Base-by-base conservation (phyloP, 495 filamentous ascomycete species). In the Xeromyces bisporus region DNA sequence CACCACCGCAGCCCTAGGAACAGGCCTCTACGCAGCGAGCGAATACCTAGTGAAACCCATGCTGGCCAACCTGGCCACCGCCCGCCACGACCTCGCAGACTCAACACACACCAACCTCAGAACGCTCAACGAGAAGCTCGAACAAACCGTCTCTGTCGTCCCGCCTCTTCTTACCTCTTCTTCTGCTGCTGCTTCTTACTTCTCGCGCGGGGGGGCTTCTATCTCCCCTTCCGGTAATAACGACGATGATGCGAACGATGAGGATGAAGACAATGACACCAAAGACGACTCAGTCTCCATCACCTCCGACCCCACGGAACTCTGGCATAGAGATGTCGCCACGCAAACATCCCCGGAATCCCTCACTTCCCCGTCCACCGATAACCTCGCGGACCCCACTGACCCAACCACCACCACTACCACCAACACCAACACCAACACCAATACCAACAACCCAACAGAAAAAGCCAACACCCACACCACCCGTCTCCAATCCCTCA, bases 281-380 rank as follows among this genome's bases (percentile, higher is more conserved):
- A n/a, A n/a, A n/a, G n/a, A n/a, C n/a, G n/a, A n/a, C n/a, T 44
- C 36, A 12, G 62, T 55, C 20, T 64, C 63, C 18, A 40, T 62
- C 13, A 58, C 58, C 29, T 72, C 66, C 2, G 75, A 80, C 44
- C 80, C 82, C 0, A 78, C 80, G 2, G 82, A 91, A 48, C 71
- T 93, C 36, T 97, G 87, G 62, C 82, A 92, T 53, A 71, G 85
- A 8, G 87, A 94, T 41, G 65, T 83, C 26, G 83, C 76, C 15
- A 83, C 84, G 1, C 89, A 97, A 46, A 93, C 86, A 0, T 78
- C 73, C 0, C 71, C 70, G 0, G 42, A 51, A 2, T 44, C 56
- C 0, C 60, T 66, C 7, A 40, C 50, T 21, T 44, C 60, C 3
- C 26, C 52, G 10, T 35, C 46, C 23, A n/a, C 13, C 24, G n/a